phyloP scores from a whole-genome alignment of 805 yeast genomes.

The Barnettozyma botsteinii region DNA sequence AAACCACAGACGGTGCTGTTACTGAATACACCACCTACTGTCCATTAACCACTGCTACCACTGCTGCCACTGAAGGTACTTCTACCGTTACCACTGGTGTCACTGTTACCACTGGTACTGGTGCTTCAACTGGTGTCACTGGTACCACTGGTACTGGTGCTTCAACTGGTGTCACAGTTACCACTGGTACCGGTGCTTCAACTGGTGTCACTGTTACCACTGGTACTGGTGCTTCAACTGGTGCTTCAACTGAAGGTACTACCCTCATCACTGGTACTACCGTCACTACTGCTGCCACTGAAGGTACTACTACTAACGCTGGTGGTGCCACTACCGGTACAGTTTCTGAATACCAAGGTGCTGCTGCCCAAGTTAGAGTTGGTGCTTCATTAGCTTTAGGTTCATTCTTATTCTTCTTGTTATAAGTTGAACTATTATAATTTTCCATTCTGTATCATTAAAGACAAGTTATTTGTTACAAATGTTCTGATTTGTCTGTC shows the following conservation, averaged over 20 bases:
- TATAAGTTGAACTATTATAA: conserved; percentile 15
- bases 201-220: conserved; percentile 12
- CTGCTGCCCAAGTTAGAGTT: conserved; percentile 21
- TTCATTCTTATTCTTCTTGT: conserved; percentile 26
- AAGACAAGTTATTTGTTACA: neutral
- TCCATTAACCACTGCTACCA: conserved; percentile 13
- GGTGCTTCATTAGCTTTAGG: conserved; percentile 25
- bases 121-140: conserved; percentile 8
- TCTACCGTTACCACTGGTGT: conserved; percentile 12
- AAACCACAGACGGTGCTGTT: too few species aligned
- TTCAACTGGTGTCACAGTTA: conserved; percentile 2
- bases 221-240: conserved; percentile 6
- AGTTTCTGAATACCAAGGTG: conserved; percentile 14
- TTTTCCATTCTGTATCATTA: neutral
- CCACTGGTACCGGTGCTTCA: conserved; percentile 5
- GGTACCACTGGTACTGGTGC: conserved; percentile 8
- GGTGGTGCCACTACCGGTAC: conserved; percentile 1
- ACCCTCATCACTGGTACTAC: conserved; percentile 5
- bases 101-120: conserved; percentile 1
- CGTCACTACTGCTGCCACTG: conserved; percentile 3
- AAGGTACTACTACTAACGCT: conserved; percentile 2
- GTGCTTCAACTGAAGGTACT: neutral
- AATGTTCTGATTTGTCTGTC: neutral
- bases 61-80: conserved; percentile 10
- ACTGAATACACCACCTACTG: too few species aligned